Conservation (phyloP, 228 moss, liverwort and hornwort species). For the Sphagnum magellanicum region DNA sequence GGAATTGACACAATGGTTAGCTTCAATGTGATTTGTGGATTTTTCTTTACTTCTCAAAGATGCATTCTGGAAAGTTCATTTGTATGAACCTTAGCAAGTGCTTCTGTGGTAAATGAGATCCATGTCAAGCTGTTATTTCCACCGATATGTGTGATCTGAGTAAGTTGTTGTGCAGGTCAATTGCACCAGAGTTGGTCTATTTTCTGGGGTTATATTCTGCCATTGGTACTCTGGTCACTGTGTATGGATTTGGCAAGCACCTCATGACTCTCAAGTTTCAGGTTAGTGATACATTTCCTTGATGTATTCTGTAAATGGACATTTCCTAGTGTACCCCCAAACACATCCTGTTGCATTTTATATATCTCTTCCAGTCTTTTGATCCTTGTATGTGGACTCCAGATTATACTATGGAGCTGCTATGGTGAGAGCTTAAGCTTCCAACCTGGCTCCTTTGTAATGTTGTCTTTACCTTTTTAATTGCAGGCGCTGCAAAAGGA, state of each 20-base stretch:
- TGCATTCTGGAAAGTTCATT: background rate
- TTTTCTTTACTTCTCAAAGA: background rate
- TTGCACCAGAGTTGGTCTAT: slow-evolving; percentile 84
- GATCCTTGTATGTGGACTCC: too few relatives aligned
- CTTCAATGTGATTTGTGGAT: background rate
- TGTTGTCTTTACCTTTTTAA: background rate
- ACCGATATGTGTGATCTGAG: too few relatives aligned
- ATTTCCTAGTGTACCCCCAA: too few relatives aligned
- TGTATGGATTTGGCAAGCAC: slow-evolving; percentile 73
- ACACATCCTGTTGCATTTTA: too few relatives aligned
- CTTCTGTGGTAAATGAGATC: background rate
- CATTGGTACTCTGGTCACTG: slow-evolving; percentile 72
- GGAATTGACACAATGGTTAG: too few relatives aligned
- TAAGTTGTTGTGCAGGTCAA: slow-evolving; percentile 50
- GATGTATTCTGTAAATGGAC: background rate
- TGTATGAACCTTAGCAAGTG: background rate
- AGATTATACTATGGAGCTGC: background rate
- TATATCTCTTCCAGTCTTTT: too few relatives aligned
- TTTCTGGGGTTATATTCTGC: slow-evolving; percentile 75
- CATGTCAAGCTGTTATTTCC: background rate
- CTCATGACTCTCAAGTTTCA: slow-evolving; percentile 87
- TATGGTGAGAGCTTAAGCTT: background rate
- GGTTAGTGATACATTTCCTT: slow-evolving; percentile 21
- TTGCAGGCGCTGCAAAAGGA: slow-evolving; percentile 79
- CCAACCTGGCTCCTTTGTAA: background rate